Evolutionary conservation across 2,329 filamentous ascomycete genomes (phyloP), one percentile per base, ranked within the genome.

Genomic region (Sarocladium oryzae): DNA sequence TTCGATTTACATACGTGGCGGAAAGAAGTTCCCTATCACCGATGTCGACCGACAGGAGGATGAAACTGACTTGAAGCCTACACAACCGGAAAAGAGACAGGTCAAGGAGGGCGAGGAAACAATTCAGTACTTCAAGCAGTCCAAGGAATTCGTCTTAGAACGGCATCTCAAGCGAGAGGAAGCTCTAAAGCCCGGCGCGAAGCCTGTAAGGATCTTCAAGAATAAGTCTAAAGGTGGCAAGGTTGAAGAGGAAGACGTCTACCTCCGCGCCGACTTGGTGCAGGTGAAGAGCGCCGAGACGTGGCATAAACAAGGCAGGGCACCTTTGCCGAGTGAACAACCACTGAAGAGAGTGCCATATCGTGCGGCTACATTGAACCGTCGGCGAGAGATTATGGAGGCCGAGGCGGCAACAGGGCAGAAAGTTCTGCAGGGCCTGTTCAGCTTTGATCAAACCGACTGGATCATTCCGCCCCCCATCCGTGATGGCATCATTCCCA

Each of bases 241-340:
- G 43, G 70, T 78, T 2, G 86, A 85, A 40, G 81, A 88, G 53
- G 89, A 96, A 63, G 84, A 88, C 1, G 89, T 97, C 0, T 97
- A 83, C 63, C 77, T 77, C 1, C 84, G 92, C 30, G 78, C 80
- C 50, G 91, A 97, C 57, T 82, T 97, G 0, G 82, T 91, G 2
- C 76, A 79, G 35, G 95, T 95, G 65, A 91, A 96, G 66, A 95
- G 89, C 24, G 86, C 88, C 1, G 93, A 99, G 65, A 96, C 89
- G 1, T 99, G 93, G 93, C 93, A 97, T 65, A 96, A 96, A 65
- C 92, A 96, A 72, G 93, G 93, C 0, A 81, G 92, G 10, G 85
- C 84, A 23, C 83, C 93, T 2, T 77, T 80, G 23, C 62, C 75
- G 0, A 89, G 88, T 2, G 83, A 86, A 57, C 70, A 82, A 46